Evolutionary conservation across 176 grass and related monocot species (phyloP).

Genomic region (Carex myosuroides): DNA sequence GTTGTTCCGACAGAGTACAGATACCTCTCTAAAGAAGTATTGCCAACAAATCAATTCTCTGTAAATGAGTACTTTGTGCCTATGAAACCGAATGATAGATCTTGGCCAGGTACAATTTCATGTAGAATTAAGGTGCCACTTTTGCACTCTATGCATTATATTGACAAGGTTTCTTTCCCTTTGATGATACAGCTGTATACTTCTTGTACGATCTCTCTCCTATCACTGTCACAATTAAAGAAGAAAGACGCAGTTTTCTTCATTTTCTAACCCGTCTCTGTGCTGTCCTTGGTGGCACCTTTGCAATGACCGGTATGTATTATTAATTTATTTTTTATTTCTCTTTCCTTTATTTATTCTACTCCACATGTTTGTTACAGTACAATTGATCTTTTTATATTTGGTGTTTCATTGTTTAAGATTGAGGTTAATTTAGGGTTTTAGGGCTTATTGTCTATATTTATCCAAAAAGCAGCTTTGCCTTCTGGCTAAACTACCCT

Average conservation of each 20-base stretch:
- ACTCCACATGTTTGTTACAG: background rate
- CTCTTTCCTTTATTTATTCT: background rate
- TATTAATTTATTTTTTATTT: background rate
- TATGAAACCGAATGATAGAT: conserved; percentile 50
- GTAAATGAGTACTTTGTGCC: conserved; percentile 94
- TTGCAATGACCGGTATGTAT: conserved; percentile 83
- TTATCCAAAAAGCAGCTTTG: background rate
- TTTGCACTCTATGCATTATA: background rate
- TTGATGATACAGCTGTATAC: conserved; percentile 62
- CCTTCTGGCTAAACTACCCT: background rate
- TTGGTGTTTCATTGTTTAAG: background rate
- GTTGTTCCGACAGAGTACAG: conserved; percentile 95
- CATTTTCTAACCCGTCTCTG: conserved; percentile 93
- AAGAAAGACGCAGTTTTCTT: conserved; percentile 89
- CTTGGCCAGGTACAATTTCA: conserved; percentile 70
- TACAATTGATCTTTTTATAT: background rate
- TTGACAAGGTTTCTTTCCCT: conserved; percentile 16
- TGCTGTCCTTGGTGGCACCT: conserved; percentile 97
- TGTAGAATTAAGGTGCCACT: background rate
- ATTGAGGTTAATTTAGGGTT: background rate
- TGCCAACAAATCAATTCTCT: conserved; percentile 98
- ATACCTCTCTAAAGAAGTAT: conserved; percentile 79
- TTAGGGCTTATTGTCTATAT: background rate
- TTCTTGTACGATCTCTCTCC: conserved; percentile 98
- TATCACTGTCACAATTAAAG: conserved; percentile 94